These are phyloP conservation scores for Pseudogymnoascus sp. DNA, from an alignment of 2,329 filamentous ascomycete genomes.

Conservation along the genomic window DNA sequence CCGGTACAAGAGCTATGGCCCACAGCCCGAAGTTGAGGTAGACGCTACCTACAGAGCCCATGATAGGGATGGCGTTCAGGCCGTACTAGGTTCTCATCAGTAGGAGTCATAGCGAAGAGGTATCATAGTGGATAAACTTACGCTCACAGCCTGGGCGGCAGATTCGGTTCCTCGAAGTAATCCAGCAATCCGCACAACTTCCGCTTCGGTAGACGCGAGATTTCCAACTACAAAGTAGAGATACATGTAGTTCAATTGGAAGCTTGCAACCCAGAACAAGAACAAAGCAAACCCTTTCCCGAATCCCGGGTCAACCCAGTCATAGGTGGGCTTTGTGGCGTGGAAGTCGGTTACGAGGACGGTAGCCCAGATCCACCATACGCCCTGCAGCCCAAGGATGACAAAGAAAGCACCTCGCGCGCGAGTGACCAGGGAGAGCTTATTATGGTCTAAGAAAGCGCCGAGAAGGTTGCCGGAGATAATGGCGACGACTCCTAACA, in stretches of 20 bases:
- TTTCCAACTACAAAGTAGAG: slow-evolving; percentile 65
- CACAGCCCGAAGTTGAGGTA: slow-evolving; percentile 66
- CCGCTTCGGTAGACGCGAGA: slow-evolving; percentile 50
- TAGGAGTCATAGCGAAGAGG: not conserved
- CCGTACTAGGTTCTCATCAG: slow-evolving; percentile 43
- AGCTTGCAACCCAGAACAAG: slow-evolving; percentile 57
- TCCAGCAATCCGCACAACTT: slow-evolving; percentile 61
- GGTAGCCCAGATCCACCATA: slow-evolving; percentile 66
- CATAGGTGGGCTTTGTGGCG: slow-evolving; percentile 49
- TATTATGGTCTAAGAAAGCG: slow-evolving; percentile 19
- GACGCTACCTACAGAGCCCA: slow-evolving; percentile 56
- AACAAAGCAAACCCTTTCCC: slow-evolving; percentile 60
- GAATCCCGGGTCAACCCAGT: slow-evolving; percentile 58
- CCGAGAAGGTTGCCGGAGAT: slow-evolving; percentile 59
- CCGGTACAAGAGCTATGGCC: slow-evolving; percentile 54
- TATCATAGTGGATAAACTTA: slow-evolving; percentile 23
- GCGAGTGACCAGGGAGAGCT: slow-evolving; percentile 19
- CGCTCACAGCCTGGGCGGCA: slow-evolving; percentile 62
- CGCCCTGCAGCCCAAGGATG: slow-evolving; percentile 46
- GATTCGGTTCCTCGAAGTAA: slow-evolving; percentile 63
- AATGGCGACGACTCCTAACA: slow-evolving; percentile 60
- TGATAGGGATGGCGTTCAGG: slow-evolving; percentile 50
- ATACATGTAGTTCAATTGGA: slow-evolving; percentile 62
- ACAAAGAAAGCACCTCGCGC: slow-evolving; percentile 21
- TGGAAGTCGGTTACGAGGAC: slow-evolving; percentile 55